Conservation (phyloP, 768 basidiomycete species). For the Mycena pura region DNA sequence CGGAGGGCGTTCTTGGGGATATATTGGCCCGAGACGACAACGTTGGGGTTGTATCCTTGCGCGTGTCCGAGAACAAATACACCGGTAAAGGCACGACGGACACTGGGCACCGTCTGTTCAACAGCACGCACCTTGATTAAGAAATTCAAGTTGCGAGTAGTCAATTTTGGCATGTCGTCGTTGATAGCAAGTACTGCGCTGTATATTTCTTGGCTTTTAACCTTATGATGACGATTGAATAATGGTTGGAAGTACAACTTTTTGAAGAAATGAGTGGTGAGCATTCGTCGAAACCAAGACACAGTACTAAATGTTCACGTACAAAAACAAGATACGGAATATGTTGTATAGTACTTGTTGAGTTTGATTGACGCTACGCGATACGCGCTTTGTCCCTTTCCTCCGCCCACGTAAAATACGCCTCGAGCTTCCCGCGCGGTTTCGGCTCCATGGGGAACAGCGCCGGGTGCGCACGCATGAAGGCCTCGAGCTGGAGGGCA, state of each 20-base stretch:
- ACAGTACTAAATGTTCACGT: too few species aligned
- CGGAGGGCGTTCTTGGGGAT: constrained; percentile 18
- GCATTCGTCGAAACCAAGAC: too few species aligned
- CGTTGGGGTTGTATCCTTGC: constrained; percentile 29
- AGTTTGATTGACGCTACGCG: background rate
- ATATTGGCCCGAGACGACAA: constrained; percentile 24
- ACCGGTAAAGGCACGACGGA: constrained; percentile 31
- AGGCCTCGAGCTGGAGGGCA: constrained; percentile 11
- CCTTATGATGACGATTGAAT: too few species aligned
- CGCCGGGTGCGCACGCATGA: constrained; percentile 18
- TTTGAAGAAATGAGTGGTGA: too few species aligned
- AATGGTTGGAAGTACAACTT: too few species aligned
- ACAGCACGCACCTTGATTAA: constrained; percentile 29
- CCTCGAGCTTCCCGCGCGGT: constrained; percentile 15
- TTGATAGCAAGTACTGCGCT: too few species aligned
- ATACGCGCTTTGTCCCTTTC: background rate
- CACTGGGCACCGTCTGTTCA: constrained; percentile 32
- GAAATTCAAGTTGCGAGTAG: background rate
- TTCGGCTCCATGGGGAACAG: constrained; percentile 18
- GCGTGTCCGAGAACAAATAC: constrained; percentile 30
- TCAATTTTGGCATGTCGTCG: background rate
- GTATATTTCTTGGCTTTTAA: background rate
- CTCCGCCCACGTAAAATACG: constrained; percentile 13
- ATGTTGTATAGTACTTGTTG: too few species aligned
- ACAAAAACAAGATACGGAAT: too few species aligned